A percentile compares a stretch with the other conserved stretches of the same genome.
These are phyloP conservation scores for Amaranthus tricolor DNA, from an alignment of 179 eudicot genomes.

Conservation along the genomic window DNA sequence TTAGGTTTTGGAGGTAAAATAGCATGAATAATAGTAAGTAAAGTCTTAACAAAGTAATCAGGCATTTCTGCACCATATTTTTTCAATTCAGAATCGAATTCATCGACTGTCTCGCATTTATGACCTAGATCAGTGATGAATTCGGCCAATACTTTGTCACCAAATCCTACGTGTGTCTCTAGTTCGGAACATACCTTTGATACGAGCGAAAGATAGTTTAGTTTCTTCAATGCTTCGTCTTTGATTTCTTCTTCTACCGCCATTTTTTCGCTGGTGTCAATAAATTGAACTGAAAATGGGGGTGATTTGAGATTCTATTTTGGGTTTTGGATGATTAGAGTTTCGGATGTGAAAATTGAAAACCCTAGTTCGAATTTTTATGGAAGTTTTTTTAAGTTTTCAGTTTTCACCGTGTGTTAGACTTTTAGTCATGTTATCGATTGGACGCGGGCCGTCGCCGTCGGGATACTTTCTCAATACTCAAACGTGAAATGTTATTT, in stretches of 20 bases:
- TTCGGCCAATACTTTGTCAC: constrained; percentile 75
- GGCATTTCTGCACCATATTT: constrained; percentile 80
- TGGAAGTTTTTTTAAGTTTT: too few species aligned
- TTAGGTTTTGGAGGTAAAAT: constrained; percentile 62
- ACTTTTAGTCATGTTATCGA: too few species aligned
- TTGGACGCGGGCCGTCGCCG: too few species aligned
- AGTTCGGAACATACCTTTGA: constrained; percentile 86
- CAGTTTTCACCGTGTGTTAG: too few species aligned
- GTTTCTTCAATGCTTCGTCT: constrained; percentile 37
- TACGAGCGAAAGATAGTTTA: constrained; percentile 51
- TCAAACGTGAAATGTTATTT: too few species aligned
- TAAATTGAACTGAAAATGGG: too few species aligned
- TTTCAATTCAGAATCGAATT: constrained; percentile 62
- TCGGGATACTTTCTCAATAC: too few species aligned
- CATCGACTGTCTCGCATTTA: constrained; percentile 50
- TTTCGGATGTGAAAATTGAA: too few species aligned
- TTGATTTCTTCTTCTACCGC: constrained; percentile 1
- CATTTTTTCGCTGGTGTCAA: not conserved
- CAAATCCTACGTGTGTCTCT: constrained; percentile 66
- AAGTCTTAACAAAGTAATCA: constrained; percentile 72
- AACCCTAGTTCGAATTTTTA: too few species aligned
- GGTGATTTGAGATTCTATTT: too few species aligned
- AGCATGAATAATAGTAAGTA: constrained; percentile 75
- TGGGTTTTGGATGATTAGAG: too few species aligned
- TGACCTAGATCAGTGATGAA: constrained; percentile 69